Percentiles rank a stretch among this genome's conserved stretches.
These are phyloP conservation scores for Naganishia vishniacii DNA, from an alignment of 768 basidiomycete genomes.

Conservation along the genomic window DNA sequence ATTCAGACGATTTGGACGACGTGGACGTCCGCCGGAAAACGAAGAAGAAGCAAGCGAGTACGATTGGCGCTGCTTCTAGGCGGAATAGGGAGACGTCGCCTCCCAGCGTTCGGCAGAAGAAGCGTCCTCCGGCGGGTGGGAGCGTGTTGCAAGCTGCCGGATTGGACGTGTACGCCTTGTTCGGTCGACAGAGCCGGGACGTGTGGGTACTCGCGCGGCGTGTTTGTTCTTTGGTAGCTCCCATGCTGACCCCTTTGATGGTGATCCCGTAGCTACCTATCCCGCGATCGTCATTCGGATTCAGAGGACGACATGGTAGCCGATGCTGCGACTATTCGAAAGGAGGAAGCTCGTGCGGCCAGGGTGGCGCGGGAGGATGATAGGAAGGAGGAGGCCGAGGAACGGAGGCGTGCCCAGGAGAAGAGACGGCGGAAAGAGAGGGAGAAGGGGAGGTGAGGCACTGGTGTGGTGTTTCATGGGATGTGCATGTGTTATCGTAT, in stretches of 20 bases:
- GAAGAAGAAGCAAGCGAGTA: constrained; percentile 2
- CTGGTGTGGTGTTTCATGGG: not conserved
- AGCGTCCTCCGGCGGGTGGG: constrained; percentile 17
- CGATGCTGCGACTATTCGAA: constrained; percentile 21
- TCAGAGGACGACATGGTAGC: constrained; percentile 29
- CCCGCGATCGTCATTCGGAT: constrained; percentile 7
- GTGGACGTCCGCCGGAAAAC: constrained; percentile 5
- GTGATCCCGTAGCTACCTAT: constrained; percentile 7
- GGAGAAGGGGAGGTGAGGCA: constrained; percentile 7
- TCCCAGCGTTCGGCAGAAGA: constrained; percentile 11
- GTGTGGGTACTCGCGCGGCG: constrained; percentile 11
- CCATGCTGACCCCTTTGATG: not conserved
- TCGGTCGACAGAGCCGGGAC: constrained; percentile 22
- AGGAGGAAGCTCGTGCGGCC: constrained; percentile 27
- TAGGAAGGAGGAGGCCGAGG: constrained; percentile 16
- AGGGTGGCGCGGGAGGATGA: constrained; percentile 25
- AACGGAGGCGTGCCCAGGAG: constrained; percentile 11
- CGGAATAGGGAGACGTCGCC: constrained; percentile 7
- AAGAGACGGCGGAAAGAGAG: constrained; percentile 19
- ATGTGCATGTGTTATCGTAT: no score
- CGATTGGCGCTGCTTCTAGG: not conserved
- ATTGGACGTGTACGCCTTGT: constrained; percentile 23
- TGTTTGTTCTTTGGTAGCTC: not conserved
- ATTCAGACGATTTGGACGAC: constrained; percentile 25
- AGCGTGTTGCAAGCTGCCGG: constrained; percentile 26